Evolutionary conservation across 768 basidiomycete species (phyloP), one percentile per base, ranked within the genome.

Genomic region (Pulveroboletus sp.): DNA sequence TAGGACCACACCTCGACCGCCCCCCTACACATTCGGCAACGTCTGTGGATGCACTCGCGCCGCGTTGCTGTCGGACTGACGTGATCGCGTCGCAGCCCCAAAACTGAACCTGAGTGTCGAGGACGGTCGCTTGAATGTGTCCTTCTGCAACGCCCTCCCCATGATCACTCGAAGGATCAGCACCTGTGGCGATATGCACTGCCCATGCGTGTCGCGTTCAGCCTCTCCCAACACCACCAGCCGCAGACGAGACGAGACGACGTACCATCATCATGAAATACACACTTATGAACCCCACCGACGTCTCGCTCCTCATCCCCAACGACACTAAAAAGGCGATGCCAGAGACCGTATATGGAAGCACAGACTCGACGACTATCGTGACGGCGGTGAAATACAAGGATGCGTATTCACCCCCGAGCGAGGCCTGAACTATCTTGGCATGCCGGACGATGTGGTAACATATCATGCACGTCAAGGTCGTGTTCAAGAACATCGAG

Each of bases 171-270:
- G 54, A 17, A 67, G 52, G 30, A 67, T 60, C 42, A 65, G 39
- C 39, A 62, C 45, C 37, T 62, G 64, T 1, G 64, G 63, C 17
- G 64, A 62, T 48, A 66, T 62, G 37, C 57, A 64, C 64, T 66
- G 35, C 6, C n/a, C 8, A n/a, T 6, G n/a, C 3, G 8, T 30
- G n/a, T 18, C 30, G 2, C 8, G 17, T 1, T 41, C 27, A 42
- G 28, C 8, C 2, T 21, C 7, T 32, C 17, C 18, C 24, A 11
- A n/a, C 18, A 3, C 14, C 17, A 15, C 21, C 10, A 15, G 17
- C 14, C 24, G 6, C 14, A 28, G 10, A 8, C 4, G 11, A 17
- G 24, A 15, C 5, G 14, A 35, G 10, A 39, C 11, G 3, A 51
- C 49, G 14, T 9, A 65, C 64, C 58, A 61, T 66, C 50, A 60